Evolutionary conservation across 108 stramenopile genomes (phyloP).

Genomic region (Cylindrotheca fusiformis): DNA sequence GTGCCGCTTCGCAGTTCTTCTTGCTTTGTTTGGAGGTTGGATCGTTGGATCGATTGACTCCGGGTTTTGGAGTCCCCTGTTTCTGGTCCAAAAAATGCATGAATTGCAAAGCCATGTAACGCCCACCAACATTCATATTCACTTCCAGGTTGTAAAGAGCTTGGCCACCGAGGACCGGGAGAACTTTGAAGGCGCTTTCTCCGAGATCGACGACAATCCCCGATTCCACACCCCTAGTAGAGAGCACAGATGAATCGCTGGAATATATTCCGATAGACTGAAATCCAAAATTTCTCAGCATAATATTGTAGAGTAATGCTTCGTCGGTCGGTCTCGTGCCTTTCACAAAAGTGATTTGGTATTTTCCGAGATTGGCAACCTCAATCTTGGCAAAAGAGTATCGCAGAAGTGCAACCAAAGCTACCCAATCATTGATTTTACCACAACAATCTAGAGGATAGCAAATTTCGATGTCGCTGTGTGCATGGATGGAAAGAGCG

Average conservation of each 20-base stretch:
- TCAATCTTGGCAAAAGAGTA: no score
- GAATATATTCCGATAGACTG: slow-evolving; percentile 20
- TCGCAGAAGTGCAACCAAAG: no score
- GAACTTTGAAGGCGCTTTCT: slow-evolving; percentile 23
- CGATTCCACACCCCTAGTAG: slow-evolving; percentile 23
- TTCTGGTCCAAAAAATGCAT: no score
- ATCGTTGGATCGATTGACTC: no score
- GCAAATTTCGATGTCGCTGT: slow-evolving; percentile 4
- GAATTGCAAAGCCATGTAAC: slow-evolving; percentile 14
- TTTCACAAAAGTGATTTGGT: no score
- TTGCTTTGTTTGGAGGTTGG: no score
- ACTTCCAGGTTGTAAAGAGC: slow-evolving; percentile 13
- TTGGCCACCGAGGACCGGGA: slow-evolving; percentile 44
- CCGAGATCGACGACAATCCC: slow-evolving; percentile 30
- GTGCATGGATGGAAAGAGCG: neutral
- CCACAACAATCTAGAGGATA: slow-evolving; percentile 20
- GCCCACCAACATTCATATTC: slow-evolving; percentile 16
- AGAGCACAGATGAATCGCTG: slow-evolving; percentile 19
- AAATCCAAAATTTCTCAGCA: slow-evolving; percentile 12
- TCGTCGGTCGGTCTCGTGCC: no score
- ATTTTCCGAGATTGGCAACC: no score
- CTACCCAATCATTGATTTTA: no score
- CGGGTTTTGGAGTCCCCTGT: no score
- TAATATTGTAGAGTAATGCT: slow-evolving; percentile 7
- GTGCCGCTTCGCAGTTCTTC: no score